Base-by-base conservation (phyloP, 371 early-diverging fungal genomes). In the Coemansia sp. region DNA sequence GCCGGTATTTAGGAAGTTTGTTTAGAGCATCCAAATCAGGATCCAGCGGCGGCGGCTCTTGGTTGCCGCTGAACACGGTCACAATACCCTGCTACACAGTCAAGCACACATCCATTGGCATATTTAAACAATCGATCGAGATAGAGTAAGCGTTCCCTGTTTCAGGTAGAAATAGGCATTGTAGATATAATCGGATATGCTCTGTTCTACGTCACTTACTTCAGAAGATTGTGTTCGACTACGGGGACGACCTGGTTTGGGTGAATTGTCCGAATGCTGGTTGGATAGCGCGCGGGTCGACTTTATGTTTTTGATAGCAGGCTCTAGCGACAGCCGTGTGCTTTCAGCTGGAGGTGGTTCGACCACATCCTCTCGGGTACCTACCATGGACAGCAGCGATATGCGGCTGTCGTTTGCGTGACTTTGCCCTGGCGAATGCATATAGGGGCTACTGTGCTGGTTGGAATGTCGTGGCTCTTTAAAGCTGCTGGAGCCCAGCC, bases 141-240 rank as follows among this genome's bases (percentile, higher is more conserved):
- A 10, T 26, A 5, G 21, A 11, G 21, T 24, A 40, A 5, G 26
- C 27, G 22, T 4, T 7, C 10, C 26, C 14, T 22, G 16, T 11
- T 21, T 24, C 50, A n/a, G 8, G 50, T 50, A 50, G 50, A 50
- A 22, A 50, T 50, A 50, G 50, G 21, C 11, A 10, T n/a, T 21
- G 21, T 21, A 10, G 21, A 18, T 18, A 16, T 26, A 53, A 14
- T 26, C 26, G 29, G 53, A 53, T 26, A 53, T 53, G 53, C 27
- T 8, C 11, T 52, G 18, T 18, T 40, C 21, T 16, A 13, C 59
- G 40, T 6, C 7, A 6, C 75, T 62, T 68, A 74, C 76, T 75
- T 76, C 77, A 16, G 77, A 76, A 13, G 77, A 76, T 27, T 76
- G 77, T n/a, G 77, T 76, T 2, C 75, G 68, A 37, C 77, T 76